Conservation (phyloP, 441 rosid genomes). For the Omphalea diandra region DNA sequence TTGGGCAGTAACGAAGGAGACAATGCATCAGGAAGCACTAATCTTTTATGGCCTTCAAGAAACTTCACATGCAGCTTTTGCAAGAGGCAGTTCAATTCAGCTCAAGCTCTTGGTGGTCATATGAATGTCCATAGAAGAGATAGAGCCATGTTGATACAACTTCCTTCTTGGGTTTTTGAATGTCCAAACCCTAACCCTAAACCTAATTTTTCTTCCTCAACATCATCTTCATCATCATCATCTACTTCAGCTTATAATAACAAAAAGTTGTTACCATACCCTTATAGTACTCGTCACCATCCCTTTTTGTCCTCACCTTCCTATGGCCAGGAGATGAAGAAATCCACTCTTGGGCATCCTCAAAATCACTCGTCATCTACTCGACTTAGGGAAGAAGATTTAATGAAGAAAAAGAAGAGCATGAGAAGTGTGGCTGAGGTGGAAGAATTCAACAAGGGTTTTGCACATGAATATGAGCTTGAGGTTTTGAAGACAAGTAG, state of each 20-base stretch:
- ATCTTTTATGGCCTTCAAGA: conserved; percentile 56
- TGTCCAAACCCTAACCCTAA: conserved; percentile 28
- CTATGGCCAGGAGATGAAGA: conserved; percentile 11
- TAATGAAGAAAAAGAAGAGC: conserved; percentile 18
- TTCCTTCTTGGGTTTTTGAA: conserved; percentile 56
- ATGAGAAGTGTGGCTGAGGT: conserved; percentile 16
- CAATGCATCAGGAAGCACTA: conserved; percentile 29
- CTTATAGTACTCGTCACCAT: not conserved
- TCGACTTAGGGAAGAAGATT: no score
- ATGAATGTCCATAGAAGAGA: conserved; percentile 89
- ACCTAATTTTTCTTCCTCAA: conserved; percentile 26
- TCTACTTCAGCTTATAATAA: not conserved
- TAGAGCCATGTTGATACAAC: conserved; percentile 66
- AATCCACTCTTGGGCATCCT: conserved; percentile 12
- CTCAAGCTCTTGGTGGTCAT: conserved; percentile 93
- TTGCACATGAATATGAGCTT: conserved; percentile 16
- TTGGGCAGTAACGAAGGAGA: conserved; percentile 33
- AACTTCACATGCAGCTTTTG: conserved; percentile 71
- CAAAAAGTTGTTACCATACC: conserved; percentile 6
- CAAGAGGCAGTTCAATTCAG: conserved; percentile 69
- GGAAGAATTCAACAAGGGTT: conserved; percentile 17
- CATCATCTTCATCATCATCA: conserved; percentile 18
- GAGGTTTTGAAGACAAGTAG: conserved; percentile 17
- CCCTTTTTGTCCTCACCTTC: conserved; percentile 22
- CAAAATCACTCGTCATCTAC: no score